Evolutionary conservation across 192 early-diverging fungal species (phyloP).

Genomic region (Gonapodya sp.): DNA sequence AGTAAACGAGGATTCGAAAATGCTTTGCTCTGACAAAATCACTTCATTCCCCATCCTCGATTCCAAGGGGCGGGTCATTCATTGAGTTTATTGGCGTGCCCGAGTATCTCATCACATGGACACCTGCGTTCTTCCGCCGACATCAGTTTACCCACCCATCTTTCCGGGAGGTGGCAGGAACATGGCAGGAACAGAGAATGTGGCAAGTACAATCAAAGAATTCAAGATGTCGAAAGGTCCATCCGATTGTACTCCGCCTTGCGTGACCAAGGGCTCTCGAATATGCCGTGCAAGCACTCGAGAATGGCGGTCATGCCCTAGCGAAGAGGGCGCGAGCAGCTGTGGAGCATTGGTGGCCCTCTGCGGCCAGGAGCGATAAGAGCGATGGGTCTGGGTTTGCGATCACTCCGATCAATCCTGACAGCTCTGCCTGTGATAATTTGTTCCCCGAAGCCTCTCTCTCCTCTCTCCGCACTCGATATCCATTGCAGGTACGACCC

Average conservation of each 20-base stretch:
- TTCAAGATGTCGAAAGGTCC: background rate
- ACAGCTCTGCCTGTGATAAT: too few relatives aligned
- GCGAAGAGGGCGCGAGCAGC: background rate
- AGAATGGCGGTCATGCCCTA: background rate
- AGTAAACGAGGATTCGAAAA: background rate
- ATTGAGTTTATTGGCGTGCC: background rate
- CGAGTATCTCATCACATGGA: background rate
- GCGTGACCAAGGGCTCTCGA: background rate
- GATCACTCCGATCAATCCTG: too few relatives aligned
- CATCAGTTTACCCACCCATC: background rate
- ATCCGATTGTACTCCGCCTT: background rate
- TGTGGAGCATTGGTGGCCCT: background rate
- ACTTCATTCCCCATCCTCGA: background rate
- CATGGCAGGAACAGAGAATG: background rate
- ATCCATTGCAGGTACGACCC: background rate
- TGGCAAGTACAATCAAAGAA: background rate
- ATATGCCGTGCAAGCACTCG: constrained; percentile 1
- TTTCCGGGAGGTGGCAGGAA: background rate
- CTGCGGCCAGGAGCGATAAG: background rate
- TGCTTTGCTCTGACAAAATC: background rate
- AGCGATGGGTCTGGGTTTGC: too few relatives aligned
- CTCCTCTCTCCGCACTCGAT: too few relatives aligned
- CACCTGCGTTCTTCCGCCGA: background rate
- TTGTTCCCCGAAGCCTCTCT: too few relatives aligned
- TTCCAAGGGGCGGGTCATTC: background rate